phyloP scores from a whole-genome alignment of 768 basidiomycete genomes.

The Lentinula detonsa region DNA sequence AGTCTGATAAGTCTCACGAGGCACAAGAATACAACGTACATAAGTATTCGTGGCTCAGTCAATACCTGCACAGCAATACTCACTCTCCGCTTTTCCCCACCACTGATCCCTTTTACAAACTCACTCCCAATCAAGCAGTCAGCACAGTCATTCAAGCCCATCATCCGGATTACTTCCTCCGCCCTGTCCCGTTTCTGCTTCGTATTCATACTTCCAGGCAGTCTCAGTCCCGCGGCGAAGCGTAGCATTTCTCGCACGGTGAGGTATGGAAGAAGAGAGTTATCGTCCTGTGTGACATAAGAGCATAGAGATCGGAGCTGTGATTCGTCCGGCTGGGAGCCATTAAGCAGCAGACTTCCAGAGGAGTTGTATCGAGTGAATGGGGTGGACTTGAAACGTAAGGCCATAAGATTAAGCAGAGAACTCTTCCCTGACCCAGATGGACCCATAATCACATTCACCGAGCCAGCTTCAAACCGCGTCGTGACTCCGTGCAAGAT shows the following conservation, averaged over 20 bases:
- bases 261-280: constrained; percentile 25
- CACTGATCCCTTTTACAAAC: constrained; percentile 30
- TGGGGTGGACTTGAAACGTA: constrained; percentile 4
- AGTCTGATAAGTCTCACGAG: background rate
- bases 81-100: constrained; percentile 33
- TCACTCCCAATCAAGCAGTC: constrained; percentile 37
- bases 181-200: constrained; percentile 29
- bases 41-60: constrained; percentile 25
- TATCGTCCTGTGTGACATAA: constrained; percentile 33
- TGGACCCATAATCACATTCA: constrained; percentile 41
- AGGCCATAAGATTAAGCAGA: constrained; percentile 6
- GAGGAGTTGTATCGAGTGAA: background rate
- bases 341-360: constrained; percentile 14
- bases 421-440: constrained; percentile 16
- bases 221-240: constrained; percentile 36
- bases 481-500: constrained; percentile 8
- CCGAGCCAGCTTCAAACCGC: constrained; percentile 7
- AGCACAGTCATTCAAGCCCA: constrained; percentile 38
- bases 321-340: background rate
- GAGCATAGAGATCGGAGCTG: constrained; percentile 5
- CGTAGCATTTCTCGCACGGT: constrained; percentile 38
- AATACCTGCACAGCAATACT: constrained; percentile 37
- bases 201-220: constrained; percentile 21
- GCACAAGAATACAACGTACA: constrained; percentile 24
- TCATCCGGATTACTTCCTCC: constrained; percentile 35